These are phyloP conservation scores for Apiospora pterosperma DNA, from an alignment of 2,329 filamentous ascomycete species.

Conservation along the genomic window DNA sequence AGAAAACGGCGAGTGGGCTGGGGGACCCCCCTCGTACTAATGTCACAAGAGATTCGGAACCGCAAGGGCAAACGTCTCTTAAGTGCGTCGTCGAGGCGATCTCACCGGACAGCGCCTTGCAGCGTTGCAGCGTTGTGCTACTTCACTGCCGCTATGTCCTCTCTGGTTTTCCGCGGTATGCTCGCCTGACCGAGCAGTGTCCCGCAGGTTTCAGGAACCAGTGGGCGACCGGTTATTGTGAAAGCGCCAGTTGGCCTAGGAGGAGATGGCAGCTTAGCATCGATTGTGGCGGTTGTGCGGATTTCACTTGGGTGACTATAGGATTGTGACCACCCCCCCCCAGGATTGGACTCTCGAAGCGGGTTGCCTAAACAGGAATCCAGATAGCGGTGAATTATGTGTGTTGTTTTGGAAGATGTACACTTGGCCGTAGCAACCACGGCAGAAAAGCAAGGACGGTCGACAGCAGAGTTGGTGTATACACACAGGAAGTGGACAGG, in stretches of 20 bases:
- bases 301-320: neutral
- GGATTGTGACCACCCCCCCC: neutral
- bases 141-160: slow-evolving; percentile 17
- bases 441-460: neutral
- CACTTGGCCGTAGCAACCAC: neutral
- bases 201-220: slow-evolving; percentile 1
- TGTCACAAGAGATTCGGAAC: slow-evolving; percentile 11
- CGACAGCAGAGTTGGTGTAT: neutral
- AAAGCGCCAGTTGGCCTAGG: neutral
- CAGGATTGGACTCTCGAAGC: slow-evolving; percentile 6
- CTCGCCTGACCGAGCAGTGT: slow-evolving; percentile 7
- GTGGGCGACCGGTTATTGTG: slow-evolving; percentile 5
- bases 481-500: neutral
- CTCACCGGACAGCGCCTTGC: slow-evolving; percentile 1
- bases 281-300: slow-evolving; percentile 15
- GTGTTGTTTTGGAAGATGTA: neutral
- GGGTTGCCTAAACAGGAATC: slow-evolving; percentile 24
- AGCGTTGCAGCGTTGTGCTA: slow-evolving; percentile 23
- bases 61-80: neutral
- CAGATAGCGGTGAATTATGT: slow-evolving; percentile 10
- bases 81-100: neutral
- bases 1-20: slow-evolving; percentile 18
- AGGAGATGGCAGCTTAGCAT: slow-evolving; percentile 13
- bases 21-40: slow-evolving; percentile 22
- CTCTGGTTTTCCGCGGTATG: slow-evolving; percentile 3